Base-by-base conservation (phyloP, 306 rosid species). In the Hippophae rhamnoides region DNA sequence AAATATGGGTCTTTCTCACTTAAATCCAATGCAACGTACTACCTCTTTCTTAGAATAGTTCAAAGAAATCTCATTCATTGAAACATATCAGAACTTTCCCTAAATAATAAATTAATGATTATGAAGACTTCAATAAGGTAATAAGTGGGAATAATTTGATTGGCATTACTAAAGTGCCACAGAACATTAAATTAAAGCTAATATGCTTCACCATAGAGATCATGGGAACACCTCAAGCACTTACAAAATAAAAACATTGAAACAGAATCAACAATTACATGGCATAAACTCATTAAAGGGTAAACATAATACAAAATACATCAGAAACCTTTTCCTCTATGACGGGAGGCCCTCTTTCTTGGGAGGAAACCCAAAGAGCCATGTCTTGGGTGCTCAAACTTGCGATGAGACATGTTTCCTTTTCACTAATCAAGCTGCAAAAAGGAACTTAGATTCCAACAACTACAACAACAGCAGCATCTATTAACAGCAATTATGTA, bases 341-440 rank as follows among this genome's bases (percentile, higher is more conserved):
- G 84, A 40, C 81, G 81, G 26, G 81, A 41, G 11, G 84, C 84
- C 66, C 84, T 64, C 44, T 79, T 79, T 25, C 79, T 72, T 2
- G 84, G 84, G 47, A 79, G 84, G 68, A 79, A 79, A 7, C 84
- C 84, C 18, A 79, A 52, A 12, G 84, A 79, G 3, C 84, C 79
- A 13, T 79, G 84, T 47, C 84, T 76, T 27, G 81, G 84, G 66
- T 79, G 81, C 57, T 79, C 84, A 63, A 79, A 79, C 68, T 79
- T 79, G 10, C 84, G 71, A 55, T 79, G 84, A 43, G 84, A 79
- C 84, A 79, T 79, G 57, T 6, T 75, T 58, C 47, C 67, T 31
- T 57, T 38, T 42, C 7, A 51, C 8, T 8, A 9, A 46, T 9
- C 51, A 52, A 56, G 60, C 69, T 53, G 65, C 62, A 62, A 64